Evolutionary conservation across 352 stramenopile genomes (phyloP).

Genomic region (Globisporangium sylvaticum): DNA sequence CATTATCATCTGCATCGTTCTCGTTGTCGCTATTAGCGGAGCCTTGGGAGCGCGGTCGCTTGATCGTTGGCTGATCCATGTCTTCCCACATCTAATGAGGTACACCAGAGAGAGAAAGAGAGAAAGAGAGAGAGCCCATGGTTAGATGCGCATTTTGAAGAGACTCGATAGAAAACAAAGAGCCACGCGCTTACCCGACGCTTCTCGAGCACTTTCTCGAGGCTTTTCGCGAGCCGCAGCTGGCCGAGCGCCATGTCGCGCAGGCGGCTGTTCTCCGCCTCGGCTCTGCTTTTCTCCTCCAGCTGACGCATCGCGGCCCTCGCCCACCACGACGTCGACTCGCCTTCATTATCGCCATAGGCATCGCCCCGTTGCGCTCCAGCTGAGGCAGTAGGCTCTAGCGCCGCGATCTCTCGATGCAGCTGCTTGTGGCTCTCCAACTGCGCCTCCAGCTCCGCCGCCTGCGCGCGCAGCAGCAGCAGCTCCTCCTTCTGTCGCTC

Average conservation of each 20-base stretch:
- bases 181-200: background rate
- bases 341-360: background rate
- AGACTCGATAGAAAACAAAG: background rate
- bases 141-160: too few relatives aligned
- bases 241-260: constrained; percentile 9
- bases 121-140: too few relatives aligned
- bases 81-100: constrained; percentile 5
- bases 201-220: constrained; percentile 23
- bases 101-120: background rate
- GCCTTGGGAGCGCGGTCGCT: background rate
- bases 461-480: background rate
- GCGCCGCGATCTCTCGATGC: background rate
- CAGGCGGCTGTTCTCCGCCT: constrained; percentile 5
- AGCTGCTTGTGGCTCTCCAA: constrained; percentile 6
- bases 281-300: background rate
- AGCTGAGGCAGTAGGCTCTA: background rate
- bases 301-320: background rate
- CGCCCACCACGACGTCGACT: constrained; percentile 5
- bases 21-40: background rate
- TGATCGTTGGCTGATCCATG: background rate
- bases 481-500: constrained; percentile 14
- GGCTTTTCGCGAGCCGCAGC: constrained; percentile 18
- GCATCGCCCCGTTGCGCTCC: background rate
- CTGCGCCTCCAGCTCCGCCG: constrained; percentile 2
- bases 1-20: background rate